Evolutionary conservation across 2,329 filamentous ascomycete species (phyloP).

Genomic region (Talaromyces verruculosus): DNA sequence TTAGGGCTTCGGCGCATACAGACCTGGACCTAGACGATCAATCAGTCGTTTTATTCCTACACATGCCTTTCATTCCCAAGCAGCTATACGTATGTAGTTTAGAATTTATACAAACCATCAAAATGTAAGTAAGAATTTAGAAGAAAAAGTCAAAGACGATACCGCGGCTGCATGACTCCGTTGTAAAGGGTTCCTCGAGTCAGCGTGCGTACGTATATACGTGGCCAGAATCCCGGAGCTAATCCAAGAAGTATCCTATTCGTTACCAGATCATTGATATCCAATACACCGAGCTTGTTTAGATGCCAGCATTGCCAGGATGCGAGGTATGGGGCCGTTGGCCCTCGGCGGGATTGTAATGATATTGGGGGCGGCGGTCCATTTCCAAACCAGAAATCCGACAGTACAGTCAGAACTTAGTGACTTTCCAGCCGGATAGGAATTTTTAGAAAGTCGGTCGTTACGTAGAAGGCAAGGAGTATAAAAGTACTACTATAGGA

Average conservation of each 20-base stretch:
- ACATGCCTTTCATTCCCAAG: not conserved
- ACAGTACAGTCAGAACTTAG: not conserved
- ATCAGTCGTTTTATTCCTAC: not conserved
- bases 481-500: not conserved
- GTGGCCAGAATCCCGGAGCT: not conserved
- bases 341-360: not conserved
- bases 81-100: not conserved
- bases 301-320: not conserved
- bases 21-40: not conserved
- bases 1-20: not conserved
- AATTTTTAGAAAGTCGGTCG: not conserved
- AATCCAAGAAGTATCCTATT: conserved; percentile 3
- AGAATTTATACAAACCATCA: not conserved
- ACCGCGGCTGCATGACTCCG: not conserved
- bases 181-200: not conserved
- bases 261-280: conserved; percentile 8
- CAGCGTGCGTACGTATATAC: not conserved
- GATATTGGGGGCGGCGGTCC: not conserved
- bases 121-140: not conserved
- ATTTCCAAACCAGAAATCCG: not conserved
- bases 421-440: not conserved
- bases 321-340: not conserved
- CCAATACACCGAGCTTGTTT: not conserved
- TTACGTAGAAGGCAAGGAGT: not conserved
- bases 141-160: not conserved